Evolutionary conservation across 148 eudicot species (phyloP), one percentile per base, ranked within the genome.

Genomic region (Chenopodium formosanum): DNA sequence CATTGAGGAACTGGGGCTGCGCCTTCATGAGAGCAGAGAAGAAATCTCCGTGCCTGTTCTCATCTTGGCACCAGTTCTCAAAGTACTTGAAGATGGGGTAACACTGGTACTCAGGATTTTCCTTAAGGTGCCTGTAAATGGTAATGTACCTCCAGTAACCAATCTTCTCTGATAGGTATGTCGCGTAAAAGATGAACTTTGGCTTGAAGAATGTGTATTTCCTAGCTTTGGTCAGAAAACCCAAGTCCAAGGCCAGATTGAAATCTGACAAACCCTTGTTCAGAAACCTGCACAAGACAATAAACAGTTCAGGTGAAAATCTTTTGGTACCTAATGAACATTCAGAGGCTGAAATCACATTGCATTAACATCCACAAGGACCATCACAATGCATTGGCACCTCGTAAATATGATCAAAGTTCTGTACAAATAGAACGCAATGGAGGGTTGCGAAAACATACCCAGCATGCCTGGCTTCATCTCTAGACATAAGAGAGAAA

Each of bases 11-110:
- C 90, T 96, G 99, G 6, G 99, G 99, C 87, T 96, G 99, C 10
- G 99, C 98, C 86, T 96, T 96, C 89, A 96, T 85, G 78, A 96
- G 86, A 13, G 99, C 99, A 70, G 99, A 96, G 91, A 96, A 96
- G 92, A 96, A 96, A 87, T 96, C 99, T 27, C 99, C 98, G 62
- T 96, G 99, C 11, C 99, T 89, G 83, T 96, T 94, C 89, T 94
- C 99, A 84, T 96, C 99, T 79, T 96, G 99, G 89, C 99, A 96
- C 99, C 99, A 96, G 92, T 96, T 96, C 92, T 96, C 99, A 69
- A 96, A 96, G 88, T 94, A 96, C 82, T 96, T 94, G 88, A 96
- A 94, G 77, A 94, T 94, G 4, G 99, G 99, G 82, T 96, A 96
- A 62, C 90, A 89, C 76, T 94, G 98, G 87, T 86, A 94, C 88